Conservation (phyloP, 164 flowering plant genomes). For the Buxus sempervirens region DNA sequence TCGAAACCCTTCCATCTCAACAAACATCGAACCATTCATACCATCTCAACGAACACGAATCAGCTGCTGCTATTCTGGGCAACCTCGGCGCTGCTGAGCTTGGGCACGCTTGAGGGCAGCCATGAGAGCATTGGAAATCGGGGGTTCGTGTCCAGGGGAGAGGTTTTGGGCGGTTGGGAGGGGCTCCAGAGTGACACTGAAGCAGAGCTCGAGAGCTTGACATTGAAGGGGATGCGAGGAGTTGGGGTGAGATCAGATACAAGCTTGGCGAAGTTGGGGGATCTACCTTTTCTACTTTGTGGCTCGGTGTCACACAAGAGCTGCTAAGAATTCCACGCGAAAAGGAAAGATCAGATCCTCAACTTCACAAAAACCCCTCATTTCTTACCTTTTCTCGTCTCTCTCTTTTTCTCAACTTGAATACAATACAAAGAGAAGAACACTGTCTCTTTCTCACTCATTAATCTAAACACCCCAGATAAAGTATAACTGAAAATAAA, state of each 20-base stretch:
- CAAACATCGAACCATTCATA: no score
- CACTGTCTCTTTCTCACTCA: conserved; percentile 7
- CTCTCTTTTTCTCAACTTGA: background rate
- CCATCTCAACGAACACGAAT: no score
- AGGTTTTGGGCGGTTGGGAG: conserved; percentile 65
- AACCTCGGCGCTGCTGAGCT: conserved; percentile 95
- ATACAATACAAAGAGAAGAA: background rate
- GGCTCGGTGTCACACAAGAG: conserved; percentile 11
- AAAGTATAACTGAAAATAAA: background rate
- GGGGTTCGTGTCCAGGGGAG: conserved; percentile 64
- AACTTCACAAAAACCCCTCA: conserved; percentile 28
- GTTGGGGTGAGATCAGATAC: conserved; percentile 91
- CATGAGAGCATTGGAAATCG: conserved; percentile 88
- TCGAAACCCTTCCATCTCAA: no score
- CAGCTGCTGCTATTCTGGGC: conserved; percentile 98
- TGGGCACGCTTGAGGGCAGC: conserved; percentile 97
- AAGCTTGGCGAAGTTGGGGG: conserved; percentile 61
- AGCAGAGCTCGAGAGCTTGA: conserved; percentile 96
- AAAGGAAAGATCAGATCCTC: conserved; percentile 36
- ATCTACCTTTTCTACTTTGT: background rate
- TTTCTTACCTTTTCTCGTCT: conserved; percentile 14
- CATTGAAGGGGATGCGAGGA: conserved; percentile 98
- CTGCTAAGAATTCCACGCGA: conserved; percentile 34
- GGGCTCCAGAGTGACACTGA: conserved; percentile 92
- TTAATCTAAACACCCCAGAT: background rate